Evolutionary conservation across 768 basidiomycete genomes (phyloP).

Genomic region (Russula sp.): DNA sequence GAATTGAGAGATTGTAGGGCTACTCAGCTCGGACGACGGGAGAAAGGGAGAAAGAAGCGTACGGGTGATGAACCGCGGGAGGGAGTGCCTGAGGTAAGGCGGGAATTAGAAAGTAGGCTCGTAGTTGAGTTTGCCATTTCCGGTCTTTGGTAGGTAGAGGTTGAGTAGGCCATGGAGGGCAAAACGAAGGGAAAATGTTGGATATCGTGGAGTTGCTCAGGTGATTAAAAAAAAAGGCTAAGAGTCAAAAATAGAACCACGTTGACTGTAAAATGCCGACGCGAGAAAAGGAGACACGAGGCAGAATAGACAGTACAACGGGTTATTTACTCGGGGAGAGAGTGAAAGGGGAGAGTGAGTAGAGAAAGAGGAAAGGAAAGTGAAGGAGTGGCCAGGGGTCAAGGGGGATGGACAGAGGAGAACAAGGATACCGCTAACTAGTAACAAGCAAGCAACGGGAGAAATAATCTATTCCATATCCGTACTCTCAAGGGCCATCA

Average conservation of each 20-base stretch:
- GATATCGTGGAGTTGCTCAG: not conserved
- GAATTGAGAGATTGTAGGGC: not conserved
- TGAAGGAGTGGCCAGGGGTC: too few relatives aligned
- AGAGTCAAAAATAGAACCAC: not conserved
- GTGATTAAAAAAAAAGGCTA: not conserved
- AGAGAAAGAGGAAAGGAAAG: not conserved
- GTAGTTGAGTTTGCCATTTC: slow-evolving; percentile 15
- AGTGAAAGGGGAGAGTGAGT: too few relatives aligned
- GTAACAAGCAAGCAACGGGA: not conserved
- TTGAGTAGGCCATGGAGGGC: not conserved
- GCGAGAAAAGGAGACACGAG: not conserved
- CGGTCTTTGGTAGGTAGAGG: slow-evolving; percentile 8
- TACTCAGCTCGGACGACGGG: not conserved
- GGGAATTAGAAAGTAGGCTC: slow-evolving; percentile 10
- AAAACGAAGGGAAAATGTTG: not conserved
- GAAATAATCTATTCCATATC: not conserved
- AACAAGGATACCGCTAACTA: not conserved
- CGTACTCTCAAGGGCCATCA: slow-evolving; percentile 24
- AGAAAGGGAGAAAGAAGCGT: not conserved
- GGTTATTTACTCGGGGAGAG: not conserved
- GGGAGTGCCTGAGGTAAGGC: not conserved
- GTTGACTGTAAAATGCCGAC: too few relatives aligned
- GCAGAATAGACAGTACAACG: not conserved
- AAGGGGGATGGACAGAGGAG: not conserved
- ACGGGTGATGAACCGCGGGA: not conserved